These are phyloP conservation scores for Dalbergia cochinchinensis DNA, from an alignment of 306 rosid species.

Conservation along the genomic window DNA sequence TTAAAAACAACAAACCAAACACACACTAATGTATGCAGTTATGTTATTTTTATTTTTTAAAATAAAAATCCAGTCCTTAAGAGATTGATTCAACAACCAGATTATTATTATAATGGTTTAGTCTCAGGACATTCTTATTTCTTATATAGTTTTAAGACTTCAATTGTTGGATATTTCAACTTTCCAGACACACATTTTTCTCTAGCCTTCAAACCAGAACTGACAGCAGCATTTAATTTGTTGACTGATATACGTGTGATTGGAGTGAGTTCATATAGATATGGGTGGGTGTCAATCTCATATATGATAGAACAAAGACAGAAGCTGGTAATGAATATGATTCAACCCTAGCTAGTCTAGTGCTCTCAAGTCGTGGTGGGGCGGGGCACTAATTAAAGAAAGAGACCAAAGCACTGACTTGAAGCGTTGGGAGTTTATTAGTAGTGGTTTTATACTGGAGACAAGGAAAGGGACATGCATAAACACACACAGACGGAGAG, in stretches of 20 bases:
- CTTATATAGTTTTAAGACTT: background rate
- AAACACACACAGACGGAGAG: background rate
- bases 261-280: background rate
- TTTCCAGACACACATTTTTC: background rate
- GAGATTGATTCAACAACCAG: background rate
- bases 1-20: too few species aligned
- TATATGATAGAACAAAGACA: background rate
- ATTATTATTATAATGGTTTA: background rate
- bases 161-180: background rate
- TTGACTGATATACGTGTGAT: background rate
- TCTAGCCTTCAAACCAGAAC: background rate
- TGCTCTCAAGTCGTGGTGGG: constrained; percentile 21
- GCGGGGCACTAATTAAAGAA: constrained; percentile 7
- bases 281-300: too few species aligned
- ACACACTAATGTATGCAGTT: too few species aligned
- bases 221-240: background rate
- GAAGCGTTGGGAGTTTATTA: constrained; percentile 1
- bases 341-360: too few species aligned
- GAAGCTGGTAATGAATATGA: background rate
- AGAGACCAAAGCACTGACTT: constrained; percentile 3
- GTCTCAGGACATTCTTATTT: background rate
- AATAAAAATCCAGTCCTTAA: background rate
- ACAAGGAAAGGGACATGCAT: constrained; percentile 23
- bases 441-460: constrained; percentile 17
- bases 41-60: too few species aligned